Evolutionary conservation across 2,329 filamentous ascomycete genomes (phyloP).

Genomic region (Monosporascus sp.): DNA sequence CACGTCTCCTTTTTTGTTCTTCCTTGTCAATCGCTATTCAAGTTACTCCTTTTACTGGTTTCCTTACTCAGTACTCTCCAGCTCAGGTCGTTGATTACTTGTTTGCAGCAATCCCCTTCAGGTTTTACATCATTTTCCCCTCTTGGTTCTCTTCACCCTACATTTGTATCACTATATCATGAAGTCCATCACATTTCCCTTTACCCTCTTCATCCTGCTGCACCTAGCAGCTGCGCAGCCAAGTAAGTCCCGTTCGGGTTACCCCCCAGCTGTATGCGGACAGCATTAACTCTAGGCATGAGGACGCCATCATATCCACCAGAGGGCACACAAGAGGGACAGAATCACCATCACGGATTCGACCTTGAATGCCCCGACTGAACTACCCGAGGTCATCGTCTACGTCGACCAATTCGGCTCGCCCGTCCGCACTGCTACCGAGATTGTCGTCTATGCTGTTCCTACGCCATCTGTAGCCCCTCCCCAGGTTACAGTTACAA

Average conservation of each 20-base stretch:
- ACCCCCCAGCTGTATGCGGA: not conserved
- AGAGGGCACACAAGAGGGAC: constrained; percentile 20
- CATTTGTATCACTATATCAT: constrained; percentile 29
- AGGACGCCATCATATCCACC: constrained; percentile 29
- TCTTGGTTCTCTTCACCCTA: constrained; percentile 2
- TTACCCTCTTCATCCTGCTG: constrained; percentile 34
- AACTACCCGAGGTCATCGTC: constrained; percentile 46
- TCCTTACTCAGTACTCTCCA: constrained; percentile 10
- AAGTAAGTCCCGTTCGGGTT: constrained; percentile 17
- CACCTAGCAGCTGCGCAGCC: constrained; percentile 38
- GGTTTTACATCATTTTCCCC: constrained; percentile 8
- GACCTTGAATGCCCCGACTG: constrained; percentile 33
- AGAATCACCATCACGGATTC: constrained; percentile 32
- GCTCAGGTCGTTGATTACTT: constrained; percentile 18
- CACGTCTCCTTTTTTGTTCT: constrained; percentile 6
- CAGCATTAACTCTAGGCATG: constrained; percentile 7
- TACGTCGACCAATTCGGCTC: constrained; percentile 55
- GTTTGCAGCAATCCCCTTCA: constrained; percentile 9
- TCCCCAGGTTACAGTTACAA: constrained; percentile 1
- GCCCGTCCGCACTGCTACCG: constrained; percentile 39
- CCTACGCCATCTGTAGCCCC: constrained; percentile 11
- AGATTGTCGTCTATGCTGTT: constrained; percentile 26
- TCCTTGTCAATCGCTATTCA: constrained; percentile 13
- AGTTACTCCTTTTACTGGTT: constrained; percentile 16
- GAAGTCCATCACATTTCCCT: constrained; percentile 35